Evolutionary conservation across 768 basidiomycete species (phyloP).

Genomic region (Leccinum truebloodii): DNA sequence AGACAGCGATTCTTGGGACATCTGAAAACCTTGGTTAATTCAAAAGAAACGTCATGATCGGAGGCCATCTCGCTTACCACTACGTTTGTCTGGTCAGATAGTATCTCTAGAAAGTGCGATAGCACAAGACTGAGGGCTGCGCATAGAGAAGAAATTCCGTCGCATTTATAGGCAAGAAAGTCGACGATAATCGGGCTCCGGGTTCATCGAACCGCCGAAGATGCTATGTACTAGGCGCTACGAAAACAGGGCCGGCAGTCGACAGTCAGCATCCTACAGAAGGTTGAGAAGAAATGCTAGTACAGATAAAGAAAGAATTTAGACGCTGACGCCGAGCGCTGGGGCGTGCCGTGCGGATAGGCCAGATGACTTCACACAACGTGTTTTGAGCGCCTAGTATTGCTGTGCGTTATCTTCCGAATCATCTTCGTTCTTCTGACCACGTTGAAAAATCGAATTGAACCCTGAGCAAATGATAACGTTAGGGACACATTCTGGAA

Average conservation of each 20-base stretch:
- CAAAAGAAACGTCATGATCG: not conserved
- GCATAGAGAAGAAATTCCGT: not conserved
- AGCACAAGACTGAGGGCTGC: not conserved
- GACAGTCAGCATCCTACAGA: not conserved
- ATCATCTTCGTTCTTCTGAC: not conserved
- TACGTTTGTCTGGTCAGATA: not conserved
- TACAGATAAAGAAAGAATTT: not conserved
- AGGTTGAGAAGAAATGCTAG: not conserved
- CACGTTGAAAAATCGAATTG: not conserved
- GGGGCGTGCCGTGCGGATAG: not conserved
- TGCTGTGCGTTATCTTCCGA: not conserved
- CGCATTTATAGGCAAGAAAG: not conserved
- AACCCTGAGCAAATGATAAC: conserved; percentile 2
- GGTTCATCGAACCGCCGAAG: not conserved
- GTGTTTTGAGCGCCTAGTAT: not conserved
- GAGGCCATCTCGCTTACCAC: conserved; percentile 12
- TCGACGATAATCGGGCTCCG: not conserved
- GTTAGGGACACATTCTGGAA: conserved; percentile 1
- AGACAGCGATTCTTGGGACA: not conserved
- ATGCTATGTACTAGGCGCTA: not conserved
- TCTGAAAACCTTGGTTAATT: conserved; percentile 3
- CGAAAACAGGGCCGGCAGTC: not conserved
- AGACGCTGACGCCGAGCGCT: not conserved
- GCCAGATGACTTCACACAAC: not conserved
- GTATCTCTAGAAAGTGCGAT: not conserved